Evolutionary conservation across 352 stramenopile species (phyloP), one percentile per base, ranked within the genome.

Genomic region (Phytophthora capsici): DNA sequence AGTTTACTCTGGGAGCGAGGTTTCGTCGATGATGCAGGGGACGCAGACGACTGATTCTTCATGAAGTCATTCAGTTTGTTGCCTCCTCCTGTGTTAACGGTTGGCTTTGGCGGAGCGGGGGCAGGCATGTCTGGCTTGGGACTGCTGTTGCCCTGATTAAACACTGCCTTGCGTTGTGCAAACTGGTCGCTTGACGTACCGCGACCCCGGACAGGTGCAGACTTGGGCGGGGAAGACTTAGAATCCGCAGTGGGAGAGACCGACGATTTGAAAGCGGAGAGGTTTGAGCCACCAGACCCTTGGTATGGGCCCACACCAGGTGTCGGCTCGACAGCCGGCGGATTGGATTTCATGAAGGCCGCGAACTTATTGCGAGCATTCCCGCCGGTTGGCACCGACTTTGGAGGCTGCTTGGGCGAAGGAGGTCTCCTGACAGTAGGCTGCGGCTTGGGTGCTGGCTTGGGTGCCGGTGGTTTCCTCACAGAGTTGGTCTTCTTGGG

Each of bases 61-160:
- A 94, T 92, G 51, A 96, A 95, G 47, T 77, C 78, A 30, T 77
- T 81, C 23, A 96, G 78, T 53, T 95, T 91, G 58, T 79, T 94
- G 19, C 62, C 66, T 34, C 53, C 65, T 17, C 44, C 53, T 16
- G 67, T 71, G 50, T 54, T 73, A 17, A 62, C 53, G 16, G 55
- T 40, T 25, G 63, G 46, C 19, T 64, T 73, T n/a, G 52, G 17
- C 23, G 76, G 56, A 53, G 66, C 40, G 28, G 67, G 30, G 17
- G 34, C 44, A 23, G 50, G 51, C 26, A 46, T 23, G 40, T 46
- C 47, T 19, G 49, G 55, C 43, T 63, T 75, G 23, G 57, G 41
- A 16, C 30, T 68, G 36, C 58, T 74, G 66, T 50, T 66, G 45
- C 52, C 47, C 30, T 84, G 80, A 4, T 73, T 75, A 60, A 92